Evolutionary conservation across 768 basidiomycete species (phyloP).

Genomic region (Amanita thiersii): DNA sequence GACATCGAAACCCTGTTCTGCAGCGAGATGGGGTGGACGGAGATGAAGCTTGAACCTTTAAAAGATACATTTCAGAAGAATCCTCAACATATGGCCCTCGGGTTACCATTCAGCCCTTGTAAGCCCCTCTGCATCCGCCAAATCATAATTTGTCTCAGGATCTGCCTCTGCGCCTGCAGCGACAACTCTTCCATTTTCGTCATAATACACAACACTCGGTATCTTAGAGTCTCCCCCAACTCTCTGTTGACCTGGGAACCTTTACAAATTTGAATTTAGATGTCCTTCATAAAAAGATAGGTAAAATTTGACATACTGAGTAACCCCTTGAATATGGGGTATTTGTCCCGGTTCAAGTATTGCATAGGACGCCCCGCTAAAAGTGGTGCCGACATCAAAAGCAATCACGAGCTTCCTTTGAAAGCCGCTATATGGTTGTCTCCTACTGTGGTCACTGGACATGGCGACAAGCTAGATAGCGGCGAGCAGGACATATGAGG

Average conservation of each 20-base stretch:
- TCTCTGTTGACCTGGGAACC: conserved; percentile 16
- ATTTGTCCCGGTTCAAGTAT: conserved; percentile 16
- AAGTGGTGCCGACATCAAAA: conserved; percentile 2
- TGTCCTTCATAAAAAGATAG: background rate
- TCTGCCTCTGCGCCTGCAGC: conserved; percentile 39
- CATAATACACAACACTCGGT: conserved; percentile 41
- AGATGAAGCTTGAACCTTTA: conserved; percentile 8
- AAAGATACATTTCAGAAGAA: background rate
- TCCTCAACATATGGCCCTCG: background rate
- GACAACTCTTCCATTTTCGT: conserved; percentile 25
- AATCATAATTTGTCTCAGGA: conserved; percentile 27
- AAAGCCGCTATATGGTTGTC: background rate
- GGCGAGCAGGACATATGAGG: background rate
- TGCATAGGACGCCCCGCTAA: conserved; percentile 3
- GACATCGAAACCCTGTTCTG: conserved; percentile 4
- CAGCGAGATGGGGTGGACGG: conserved; percentile 2
- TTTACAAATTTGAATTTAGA: background rate
- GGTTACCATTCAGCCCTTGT: conserved; percentile 31
- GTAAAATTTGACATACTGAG: conserved; percentile 8
- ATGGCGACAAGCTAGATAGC: background rate
- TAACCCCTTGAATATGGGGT: conserved; percentile 15
- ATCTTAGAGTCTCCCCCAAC: conserved; percentile 33
- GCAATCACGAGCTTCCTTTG: conserved; percentile 3
- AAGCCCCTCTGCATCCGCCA: conserved; percentile 35
- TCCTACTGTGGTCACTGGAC: background rate